A percentile compares a stretch with the other conserved stretches of the same genome.
These are phyloP conservation scores for Lumnitzera littorea DNA, from an alignment of 345 rosid genomes.

Conservation along the genomic window DNA sequence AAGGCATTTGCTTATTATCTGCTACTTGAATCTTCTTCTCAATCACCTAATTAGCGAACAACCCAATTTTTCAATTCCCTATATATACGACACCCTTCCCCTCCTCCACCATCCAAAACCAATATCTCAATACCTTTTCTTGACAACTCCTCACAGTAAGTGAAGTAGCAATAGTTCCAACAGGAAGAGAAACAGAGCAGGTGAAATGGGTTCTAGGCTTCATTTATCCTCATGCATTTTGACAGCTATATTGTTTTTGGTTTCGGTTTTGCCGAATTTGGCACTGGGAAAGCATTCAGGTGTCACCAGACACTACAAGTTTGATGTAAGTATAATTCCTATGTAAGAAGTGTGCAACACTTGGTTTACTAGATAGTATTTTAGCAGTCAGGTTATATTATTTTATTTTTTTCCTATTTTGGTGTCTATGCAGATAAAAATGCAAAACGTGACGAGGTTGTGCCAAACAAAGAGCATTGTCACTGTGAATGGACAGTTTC, in stretches of 20 bases:
- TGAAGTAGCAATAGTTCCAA: background rate
- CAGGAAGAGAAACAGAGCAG: background rate
- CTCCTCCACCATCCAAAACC: conserved; percentile 10
- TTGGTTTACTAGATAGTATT: background rate
- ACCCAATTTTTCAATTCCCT: background rate
- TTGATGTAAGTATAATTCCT: conserved; percentile 17
- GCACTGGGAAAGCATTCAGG: conserved; percentile 31
- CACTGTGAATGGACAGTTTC: conserved; percentile 63
- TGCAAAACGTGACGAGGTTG: conserved; percentile 58
- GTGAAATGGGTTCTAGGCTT: conserved; percentile 11
- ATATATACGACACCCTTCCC: conserved; percentile 16
- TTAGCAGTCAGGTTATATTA: too few species aligned
- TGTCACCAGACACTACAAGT: conserved; percentile 40
- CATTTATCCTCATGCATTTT: too few species aligned
- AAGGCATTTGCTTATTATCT: background rate
- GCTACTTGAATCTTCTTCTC: conserved; percentile 3
- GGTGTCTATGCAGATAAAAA: background rate
- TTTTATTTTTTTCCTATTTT: too few species aligned
- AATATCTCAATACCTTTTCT: background rate
- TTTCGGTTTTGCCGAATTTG: conserved; percentile 15
- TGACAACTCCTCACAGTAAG: background rate
- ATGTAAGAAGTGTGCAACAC: background rate
- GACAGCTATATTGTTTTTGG: background rate
- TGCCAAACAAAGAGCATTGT: conserved; percentile 66
- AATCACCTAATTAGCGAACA: conserved; percentile 30